Percentiles rank a stretch among this genome's conserved stretches.
Evolutionary conservation across 805 yeast species (phyloP).

Genomic region (Ogataea methylovora): DNA sequence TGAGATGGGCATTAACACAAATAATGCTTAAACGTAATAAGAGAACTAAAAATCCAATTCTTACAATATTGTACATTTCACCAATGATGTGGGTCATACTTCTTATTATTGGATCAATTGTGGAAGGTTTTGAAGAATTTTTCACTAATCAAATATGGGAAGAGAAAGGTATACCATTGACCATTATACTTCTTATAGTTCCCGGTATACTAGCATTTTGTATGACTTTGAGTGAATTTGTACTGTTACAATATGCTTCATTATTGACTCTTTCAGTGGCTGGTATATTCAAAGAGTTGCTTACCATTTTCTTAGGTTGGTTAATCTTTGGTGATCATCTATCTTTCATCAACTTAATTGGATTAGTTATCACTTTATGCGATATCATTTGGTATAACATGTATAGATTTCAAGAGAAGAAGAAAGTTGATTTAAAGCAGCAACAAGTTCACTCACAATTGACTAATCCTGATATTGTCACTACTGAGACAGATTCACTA

Average conservation of each 20-base stretch:
- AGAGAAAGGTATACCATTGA: constrained; percentile 45
- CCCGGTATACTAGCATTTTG: constrained; percentile 87
- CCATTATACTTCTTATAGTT: constrained; percentile 52
- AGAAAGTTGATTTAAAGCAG: too few relatives aligned
- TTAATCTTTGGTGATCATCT: constrained; percentile 70
- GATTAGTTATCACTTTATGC: constrained; percentile 63
- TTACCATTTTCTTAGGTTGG: constrained; percentile 68
- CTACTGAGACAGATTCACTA: too few relatives aligned
- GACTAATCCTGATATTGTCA: too few relatives aligned
- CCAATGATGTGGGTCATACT: constrained; percentile 74
- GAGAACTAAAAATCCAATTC: constrained; percentile 64
- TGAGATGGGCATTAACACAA: constrained; percentile 95
- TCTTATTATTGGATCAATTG: constrained; percentile 49
- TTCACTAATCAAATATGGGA: constrained; percentile 54
- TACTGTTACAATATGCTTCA: constrained; percentile 71
- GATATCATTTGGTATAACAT: constrained; percentile 84
- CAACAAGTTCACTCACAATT: too few relatives aligned
- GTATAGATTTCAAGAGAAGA: constrained; percentile 38
- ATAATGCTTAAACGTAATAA: constrained; percentile 56
- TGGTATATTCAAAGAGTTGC: constrained; percentile 86
- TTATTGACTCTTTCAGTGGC: constrained; percentile 83
- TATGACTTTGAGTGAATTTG: constrained; percentile 85
- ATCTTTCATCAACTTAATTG: constrained; percentile 59
- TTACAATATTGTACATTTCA: constrained; percentile 75
- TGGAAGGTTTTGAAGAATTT: constrained; percentile 64